phyloP scores from a whole-genome alignment of 306 rosid species.

The Biancaea sappan region DNA sequence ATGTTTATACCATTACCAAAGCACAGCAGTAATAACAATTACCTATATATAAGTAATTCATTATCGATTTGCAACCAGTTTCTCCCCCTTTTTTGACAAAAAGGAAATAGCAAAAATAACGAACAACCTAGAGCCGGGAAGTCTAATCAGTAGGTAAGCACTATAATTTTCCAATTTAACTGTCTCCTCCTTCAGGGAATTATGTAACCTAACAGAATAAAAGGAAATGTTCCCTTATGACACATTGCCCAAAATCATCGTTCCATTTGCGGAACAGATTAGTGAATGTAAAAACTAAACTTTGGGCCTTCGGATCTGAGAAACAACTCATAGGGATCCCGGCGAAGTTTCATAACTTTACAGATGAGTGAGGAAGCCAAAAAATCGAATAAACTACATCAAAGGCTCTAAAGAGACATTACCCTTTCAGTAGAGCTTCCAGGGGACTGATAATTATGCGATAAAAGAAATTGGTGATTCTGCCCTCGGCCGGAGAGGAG shows the following conservation, averaged over 20 bases:
- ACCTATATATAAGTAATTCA: slow-evolving; percentile 16
- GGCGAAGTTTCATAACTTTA: neutral
- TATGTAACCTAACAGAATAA: neutral
- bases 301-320: neutral
- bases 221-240: neutral
- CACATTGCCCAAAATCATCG: neutral
- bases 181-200: neutral
- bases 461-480: neutral
- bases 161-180: neutral
- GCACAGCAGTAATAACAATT: neutral
- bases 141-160: neutral
- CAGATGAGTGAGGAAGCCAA: neutral
- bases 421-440: neutral
- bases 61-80: neutral
- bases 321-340: neutral
- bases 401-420: neutral
- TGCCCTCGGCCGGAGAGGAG: neutral
- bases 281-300: neutral
- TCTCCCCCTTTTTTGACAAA: neutral
- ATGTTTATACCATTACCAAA: neutral
- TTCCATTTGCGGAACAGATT: neutral
- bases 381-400: neutral
- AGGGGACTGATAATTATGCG: neutral
- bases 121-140: neutral
- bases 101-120: neutral